These are phyloP conservation scores for Leucosporidium scottii DNA, from an alignment of 768 basidiomycete species.

Conservation along the genomic window DNA sequence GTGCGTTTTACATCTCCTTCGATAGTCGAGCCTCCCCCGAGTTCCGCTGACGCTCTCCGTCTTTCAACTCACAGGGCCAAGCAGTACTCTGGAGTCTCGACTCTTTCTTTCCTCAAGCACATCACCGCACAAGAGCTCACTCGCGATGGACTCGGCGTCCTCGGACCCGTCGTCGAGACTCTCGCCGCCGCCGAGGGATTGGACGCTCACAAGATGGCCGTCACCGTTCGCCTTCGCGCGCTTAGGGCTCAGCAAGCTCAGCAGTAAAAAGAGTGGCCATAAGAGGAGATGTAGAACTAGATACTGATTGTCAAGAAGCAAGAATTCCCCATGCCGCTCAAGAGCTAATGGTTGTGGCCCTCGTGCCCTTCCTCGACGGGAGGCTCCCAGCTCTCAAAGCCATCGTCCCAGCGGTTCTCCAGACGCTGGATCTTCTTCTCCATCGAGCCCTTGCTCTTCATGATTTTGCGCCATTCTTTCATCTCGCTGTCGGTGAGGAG, in stretches of 20 bases:
- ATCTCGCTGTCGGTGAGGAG: constrained; percentile 40
- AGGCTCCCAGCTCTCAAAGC: constrained; percentile 27
- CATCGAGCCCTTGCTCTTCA: constrained; percentile 15
- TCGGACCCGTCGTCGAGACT: constrained; percentile 71
- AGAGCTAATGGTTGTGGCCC: constrained; percentile 17
- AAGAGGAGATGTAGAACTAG: too few relatives aligned
- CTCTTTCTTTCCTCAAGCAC: constrained; percentile 94
- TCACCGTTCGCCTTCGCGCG: constrained; percentile 43
- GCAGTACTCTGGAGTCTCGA: constrained; percentile 98
- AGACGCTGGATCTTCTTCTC: constrained; percentile 37
- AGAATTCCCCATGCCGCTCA: background rate
- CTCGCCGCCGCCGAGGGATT: constrained; percentile 92
- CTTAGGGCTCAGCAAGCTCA: too few relatives aligned
- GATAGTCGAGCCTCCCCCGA: background rate
- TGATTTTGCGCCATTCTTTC: constrained; percentile 17
- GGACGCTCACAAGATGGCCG: constrained; percentile 91
- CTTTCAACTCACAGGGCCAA: constrained; percentile 54
- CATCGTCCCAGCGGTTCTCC: constrained; percentile 39
- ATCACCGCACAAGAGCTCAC: constrained; percentile 95
- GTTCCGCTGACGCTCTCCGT: background rate
- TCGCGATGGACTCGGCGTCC: constrained; percentile 58
- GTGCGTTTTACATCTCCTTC: constrained; percentile 42
- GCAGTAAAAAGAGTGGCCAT: too few relatives aligned
- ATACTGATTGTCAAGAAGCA: too few relatives aligned
- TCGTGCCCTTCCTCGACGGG: constrained; percentile 4